Percentiles rank a stretch among this genome's conserved stretches.
These are phyloP conservation scores for Perkinsus chesapeaki DNA, from an alignment of 169 alveolate genomes.

Conservation along the genomic window DNA sequence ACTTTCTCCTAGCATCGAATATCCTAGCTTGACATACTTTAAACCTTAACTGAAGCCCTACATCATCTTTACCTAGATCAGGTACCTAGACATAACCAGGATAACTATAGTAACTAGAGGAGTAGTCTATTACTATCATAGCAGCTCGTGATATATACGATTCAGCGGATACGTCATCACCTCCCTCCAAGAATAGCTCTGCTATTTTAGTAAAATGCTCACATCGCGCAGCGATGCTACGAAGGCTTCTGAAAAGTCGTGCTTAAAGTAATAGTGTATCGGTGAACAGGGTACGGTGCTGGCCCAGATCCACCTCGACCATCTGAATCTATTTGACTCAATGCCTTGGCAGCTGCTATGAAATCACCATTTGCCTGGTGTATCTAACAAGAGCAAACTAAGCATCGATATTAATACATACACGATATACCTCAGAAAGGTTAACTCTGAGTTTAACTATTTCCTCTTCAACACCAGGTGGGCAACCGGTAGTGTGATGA, in stretches of 20 bases:
- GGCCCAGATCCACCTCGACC: not conserved
- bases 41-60: slow-evolving; percentile 30
- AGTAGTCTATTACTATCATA: slow-evolving; percentile 20
- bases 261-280: not conserved
- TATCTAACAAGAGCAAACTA: not conserved
- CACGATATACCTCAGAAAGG: not conserved
- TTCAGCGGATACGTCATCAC: slow-evolving; percentile 55
- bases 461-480: not conserved
- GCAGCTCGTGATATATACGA: slow-evolving; percentile 45
- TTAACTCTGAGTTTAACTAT: not conserved
- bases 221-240: not conserved
- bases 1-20: slow-evolving; percentile 45
- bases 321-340: not conserved
- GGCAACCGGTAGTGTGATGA: not conserved
- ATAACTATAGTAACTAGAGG: not conserved
- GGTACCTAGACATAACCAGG: not conserved
- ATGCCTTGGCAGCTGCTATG: not conserved
- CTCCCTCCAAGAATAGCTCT: slow-evolving; percentile 48
- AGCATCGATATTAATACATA: not conserved
- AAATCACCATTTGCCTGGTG: not conserved
- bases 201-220: slow-evolving; percentile 25
- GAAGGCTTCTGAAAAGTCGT: not conserved
- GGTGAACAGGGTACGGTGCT: not conserved
- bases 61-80: slow-evolving; percentile 15
- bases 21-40: slow-evolving; percentile 53